phyloP scores from a whole-genome alignment of 2,329 filamentous ascomycete genomes.

The Alternaria longipes region DNA sequence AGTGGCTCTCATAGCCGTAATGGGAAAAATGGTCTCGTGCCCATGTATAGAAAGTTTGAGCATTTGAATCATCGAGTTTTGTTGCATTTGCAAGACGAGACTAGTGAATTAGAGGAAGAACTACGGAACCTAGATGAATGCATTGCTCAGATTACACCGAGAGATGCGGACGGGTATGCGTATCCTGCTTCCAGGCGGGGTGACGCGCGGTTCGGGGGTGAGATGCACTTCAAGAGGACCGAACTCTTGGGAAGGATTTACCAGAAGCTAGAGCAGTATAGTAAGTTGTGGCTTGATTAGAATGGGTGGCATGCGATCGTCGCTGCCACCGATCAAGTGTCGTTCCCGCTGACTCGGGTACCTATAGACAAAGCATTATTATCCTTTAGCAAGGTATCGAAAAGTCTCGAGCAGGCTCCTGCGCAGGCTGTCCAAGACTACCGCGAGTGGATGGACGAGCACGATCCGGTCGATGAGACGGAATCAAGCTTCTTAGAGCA shows the following conservation, averaged over 20 bases:
- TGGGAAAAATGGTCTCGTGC: constrained; percentile 45
- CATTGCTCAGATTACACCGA: constrained; percentile 55
- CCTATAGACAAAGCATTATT: constrained; percentile 61
- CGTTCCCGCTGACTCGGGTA: constrained; percentile 22
- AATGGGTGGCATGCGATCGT: background rate
- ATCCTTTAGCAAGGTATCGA: constrained; percentile 65
- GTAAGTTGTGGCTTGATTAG: constrained; percentile 51
- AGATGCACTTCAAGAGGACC: constrained; percentile 68
- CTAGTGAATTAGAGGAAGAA: constrained; percentile 81
- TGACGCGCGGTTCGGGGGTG: constrained; percentile 63
- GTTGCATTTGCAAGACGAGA: constrained; percentile 85
- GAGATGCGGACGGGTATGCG: constrained; percentile 36
- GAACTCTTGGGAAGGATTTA: constrained; percentile 70
- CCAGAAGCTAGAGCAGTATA: constrained; percentile 73
- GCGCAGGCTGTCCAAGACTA: constrained; percentile 63
- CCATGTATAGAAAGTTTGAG: constrained; percentile 85
- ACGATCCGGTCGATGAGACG: constrained; percentile 64
- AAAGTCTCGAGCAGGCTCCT: constrained; percentile 60
- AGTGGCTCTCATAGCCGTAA: too few species aligned
- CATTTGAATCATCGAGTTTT: constrained; percentile 82
- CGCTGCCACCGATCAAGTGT: background rate
- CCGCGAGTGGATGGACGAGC: constrained; percentile 64
- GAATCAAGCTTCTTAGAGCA: constrained; percentile 70
- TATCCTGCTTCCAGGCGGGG: constrained; percentile 68
- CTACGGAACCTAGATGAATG: constrained; percentile 73